Evolutionary conservation across 768 basidiomycete genomes (phyloP), one percentile per base, ranked within the genome.

Genomic region (Exidia glandulosa): DNA sequence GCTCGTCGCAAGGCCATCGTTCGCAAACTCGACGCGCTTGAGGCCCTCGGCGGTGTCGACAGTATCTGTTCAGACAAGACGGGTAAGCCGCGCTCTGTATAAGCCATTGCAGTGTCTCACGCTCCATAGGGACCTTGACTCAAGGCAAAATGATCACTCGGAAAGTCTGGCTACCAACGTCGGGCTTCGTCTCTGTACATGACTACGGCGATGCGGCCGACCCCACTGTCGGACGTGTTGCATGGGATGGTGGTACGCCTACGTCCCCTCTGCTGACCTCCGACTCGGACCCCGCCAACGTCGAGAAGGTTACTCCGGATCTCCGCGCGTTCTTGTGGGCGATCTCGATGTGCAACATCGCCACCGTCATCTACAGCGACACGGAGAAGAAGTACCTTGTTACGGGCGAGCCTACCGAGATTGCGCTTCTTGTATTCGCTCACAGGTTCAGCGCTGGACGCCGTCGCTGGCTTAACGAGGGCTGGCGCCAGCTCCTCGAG

Each of bases 1-100:
- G 81, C 81, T 2, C 74, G 70, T 48, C 73, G 82, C 65, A 77
- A 84, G 62, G 84, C 84, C 33, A 78, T 86, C 59, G 82, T 85
- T 16, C 76, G 83, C 33, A 77, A 81, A 58, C 76, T 86, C 62
- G 83, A 85, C 63, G 82, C 84, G 14, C 74, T 86, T 62, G 83
- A 86, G 66, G 82, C 79, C 56, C 67, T 86, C 41, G 81, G 83
- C 12, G 81, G 77, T 9, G 82, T 86, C 30, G 73, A 71, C 58
- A 66, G 77, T 56, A 67, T 78, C 57, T 85, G 84, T 67, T 82
- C 81, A 27, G 84, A 86, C 68, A 85, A 85, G 69, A 86, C 84
- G 1, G 84, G 84, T 30, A 85, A 84, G 19, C 67, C 81, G 33
- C 81, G 79, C 7, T 69, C 66, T 34, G 68, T 69, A 19, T 19